Percentiles rank a stretch among this genome's conserved stretches.
These are phyloP conservation scores for Penicillium crystallinum DNA, from an alignment of 495 filamentous ascomycete species.

Conservation along the genomic window DNA sequence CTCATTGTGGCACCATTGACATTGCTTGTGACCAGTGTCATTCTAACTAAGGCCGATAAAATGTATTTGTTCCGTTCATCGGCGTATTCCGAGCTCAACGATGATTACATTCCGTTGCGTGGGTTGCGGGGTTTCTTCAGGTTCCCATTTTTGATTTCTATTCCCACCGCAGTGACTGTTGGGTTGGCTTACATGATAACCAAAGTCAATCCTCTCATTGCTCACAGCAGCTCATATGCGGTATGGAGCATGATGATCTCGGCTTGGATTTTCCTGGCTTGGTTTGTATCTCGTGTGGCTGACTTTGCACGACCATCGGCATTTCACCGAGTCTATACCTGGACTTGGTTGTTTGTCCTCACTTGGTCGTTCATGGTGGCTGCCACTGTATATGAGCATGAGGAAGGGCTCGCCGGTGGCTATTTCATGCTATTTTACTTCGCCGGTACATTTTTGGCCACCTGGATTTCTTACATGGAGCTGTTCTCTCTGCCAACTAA, in stretches of 20 bases:
- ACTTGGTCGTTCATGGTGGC: conserved; percentile 68
- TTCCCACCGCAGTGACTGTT: conserved; percentile 65
- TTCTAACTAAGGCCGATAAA: conserved; percentile 62
- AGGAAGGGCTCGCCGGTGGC: conserved; percentile 63
- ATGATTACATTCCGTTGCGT: conserved; percentile 58
- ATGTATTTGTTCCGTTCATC: conserved; percentile 75
- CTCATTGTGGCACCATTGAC: conserved; percentile 71
- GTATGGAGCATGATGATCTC: conserved; percentile 85
- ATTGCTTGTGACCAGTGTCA: conserved; percentile 61
- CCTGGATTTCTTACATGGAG: conserved; percentile 69
- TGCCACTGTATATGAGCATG: conserved; percentile 68
- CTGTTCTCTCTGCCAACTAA: conserved; percentile 73
- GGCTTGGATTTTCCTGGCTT: conserved; percentile 72
- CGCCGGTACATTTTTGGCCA: conserved; percentile 66
- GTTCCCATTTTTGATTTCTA: conserved; percentile 69
- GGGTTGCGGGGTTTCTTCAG: conserved; percentile 80
- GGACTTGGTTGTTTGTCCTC: conserved; percentile 76
- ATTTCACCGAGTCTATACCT: conserved; percentile 72
- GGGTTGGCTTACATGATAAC: conserved; percentile 69
- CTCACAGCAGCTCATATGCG: conserved; percentile 79
- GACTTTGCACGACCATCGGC: conserved; percentile 82
- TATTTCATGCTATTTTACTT: conserved; percentile 85
- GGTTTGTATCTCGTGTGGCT: conserved; percentile 78
- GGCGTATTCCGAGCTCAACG: conserved; percentile 51
- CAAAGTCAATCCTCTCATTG: conserved; percentile 80